phyloP scores from a whole-genome alignment of 2,329 filamentous ascomycete genomes.

The Alternaria hordeiaustralica region DNA sequence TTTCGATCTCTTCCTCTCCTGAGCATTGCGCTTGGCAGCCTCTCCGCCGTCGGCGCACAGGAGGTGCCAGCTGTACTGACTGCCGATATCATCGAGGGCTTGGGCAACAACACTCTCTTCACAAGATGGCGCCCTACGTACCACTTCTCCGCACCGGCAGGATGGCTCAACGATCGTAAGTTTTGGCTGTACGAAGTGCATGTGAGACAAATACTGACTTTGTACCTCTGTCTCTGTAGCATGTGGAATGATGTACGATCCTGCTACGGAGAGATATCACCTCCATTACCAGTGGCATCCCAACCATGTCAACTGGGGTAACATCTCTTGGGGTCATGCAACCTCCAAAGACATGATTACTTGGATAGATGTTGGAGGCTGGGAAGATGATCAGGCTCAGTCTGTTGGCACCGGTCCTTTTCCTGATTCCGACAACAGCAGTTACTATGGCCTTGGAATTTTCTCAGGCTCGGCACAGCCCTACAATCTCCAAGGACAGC shows the following conservation, averaged over 20 bases:
- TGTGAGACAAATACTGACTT: not conserved
- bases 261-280: slow-evolving; percentile 57
- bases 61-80: slow-evolving; percentile 37
- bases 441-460: slow-evolving; percentile 60
- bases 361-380: slow-evolving; percentile 55
- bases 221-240: not conserved
- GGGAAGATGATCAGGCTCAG: slow-evolving; percentile 53
- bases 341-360: slow-evolving; percentile 58
- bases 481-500: slow-evolving; percentile 55
- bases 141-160: slow-evolving; percentile 56
- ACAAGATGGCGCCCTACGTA: slow-evolving; percentile 56
- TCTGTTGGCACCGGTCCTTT: slow-evolving; percentile 49
- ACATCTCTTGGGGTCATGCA: slow-evolving; percentile 56
- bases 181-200: not conserved
- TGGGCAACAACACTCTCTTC: slow-evolving; percentile 58
- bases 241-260: slow-evolving; percentile 57
- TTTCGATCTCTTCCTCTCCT: slow-evolving; percentile 28
- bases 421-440: slow-evolving; percentile 36
- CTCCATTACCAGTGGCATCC: slow-evolving; percentile 62
- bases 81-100: slow-evolving; percentile 31
- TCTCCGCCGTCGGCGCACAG: slow-evolving; percentile 27
- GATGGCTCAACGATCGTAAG: slow-evolving; percentile 53
- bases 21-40: slow-evolving; percentile 34
- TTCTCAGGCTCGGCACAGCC: slow-evolving; percentile 61
- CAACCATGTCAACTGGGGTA: slow-evolving; percentile 56